A percentile compares a stretch with the other conserved stretches of the same genome.
phyloP scores from a whole-genome alignment of 176 grass and related monocot species.

The Typha latifolia region DNA sequence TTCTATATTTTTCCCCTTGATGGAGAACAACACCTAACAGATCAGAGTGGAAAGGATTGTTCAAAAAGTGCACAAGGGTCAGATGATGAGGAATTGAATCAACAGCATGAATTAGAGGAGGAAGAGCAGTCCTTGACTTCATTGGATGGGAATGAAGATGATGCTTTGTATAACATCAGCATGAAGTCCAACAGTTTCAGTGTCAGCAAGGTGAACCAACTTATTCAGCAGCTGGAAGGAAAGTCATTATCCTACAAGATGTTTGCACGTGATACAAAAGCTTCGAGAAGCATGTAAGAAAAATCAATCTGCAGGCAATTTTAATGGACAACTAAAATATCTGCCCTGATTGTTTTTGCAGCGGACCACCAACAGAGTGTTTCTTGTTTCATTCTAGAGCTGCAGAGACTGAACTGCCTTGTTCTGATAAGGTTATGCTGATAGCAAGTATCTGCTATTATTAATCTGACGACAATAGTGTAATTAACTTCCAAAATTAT shows the following conservation, averaged over 20 bases:
- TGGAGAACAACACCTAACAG: slow-evolving; percentile 16
- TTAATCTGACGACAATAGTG: background rate
- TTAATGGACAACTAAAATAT: background rate
- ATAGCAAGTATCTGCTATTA: background rate
- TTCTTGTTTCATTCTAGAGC: slow-evolving; percentile 89
- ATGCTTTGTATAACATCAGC: background rate
- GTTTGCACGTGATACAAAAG: slow-evolving; percentile 88
- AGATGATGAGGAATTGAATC: slow-evolving; percentile 3
- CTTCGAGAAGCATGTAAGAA: slow-evolving; percentile 69
- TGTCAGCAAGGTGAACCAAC: slow-evolving; percentile 64
- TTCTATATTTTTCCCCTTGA: slow-evolving; percentile 88
- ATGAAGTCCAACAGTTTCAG: slow-evolving; percentile 52
- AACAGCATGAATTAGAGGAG: background rate
- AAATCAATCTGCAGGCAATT: background rate
- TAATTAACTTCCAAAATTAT: background rate
- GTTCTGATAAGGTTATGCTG: slow-evolving; percentile 42
- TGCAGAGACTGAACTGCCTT: slow-evolving; percentile 35
- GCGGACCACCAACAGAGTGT: slow-evolving; percentile 82
- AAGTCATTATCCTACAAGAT: slow-evolving; percentile 80
- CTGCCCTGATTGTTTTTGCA: slow-evolving; percentile 22
- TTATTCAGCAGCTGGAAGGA: slow-evolving; percentile 57
- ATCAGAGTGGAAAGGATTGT: background rate
- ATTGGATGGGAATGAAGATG: slow-evolving; percentile 20
- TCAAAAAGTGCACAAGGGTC: background rate
- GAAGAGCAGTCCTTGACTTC: slow-evolving; percentile 20